phyloP scores from a whole-genome alignment of 2,329 filamentous ascomycete species.

The Sphaerulina musiva region DNA sequence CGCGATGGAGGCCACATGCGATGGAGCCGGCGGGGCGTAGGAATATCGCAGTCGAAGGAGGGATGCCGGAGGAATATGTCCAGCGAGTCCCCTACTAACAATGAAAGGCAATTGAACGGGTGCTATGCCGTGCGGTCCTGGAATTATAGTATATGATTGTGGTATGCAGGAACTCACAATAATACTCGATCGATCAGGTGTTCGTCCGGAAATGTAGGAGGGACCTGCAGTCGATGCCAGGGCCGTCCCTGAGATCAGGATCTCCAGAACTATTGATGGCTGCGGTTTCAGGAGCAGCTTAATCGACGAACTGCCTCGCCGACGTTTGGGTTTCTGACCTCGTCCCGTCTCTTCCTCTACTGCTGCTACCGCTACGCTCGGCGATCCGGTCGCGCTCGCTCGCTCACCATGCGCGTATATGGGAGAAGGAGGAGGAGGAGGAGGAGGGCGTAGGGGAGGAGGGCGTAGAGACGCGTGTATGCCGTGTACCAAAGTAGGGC shows the following conservation, averaged over 20 bases:
- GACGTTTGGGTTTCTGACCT: not conserved
- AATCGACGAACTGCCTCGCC: too few species aligned
- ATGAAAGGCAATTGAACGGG: not conserved
- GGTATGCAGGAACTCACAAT: not conserved
- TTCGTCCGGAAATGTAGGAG: constrained; percentile 13
- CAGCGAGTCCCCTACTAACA: too few species aligned
- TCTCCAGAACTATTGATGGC: not conserved
- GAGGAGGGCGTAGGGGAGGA: too few species aligned
- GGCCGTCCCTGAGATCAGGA: constrained; percentile 6
- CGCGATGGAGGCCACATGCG: not conserved
- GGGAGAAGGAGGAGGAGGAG: not conserved
- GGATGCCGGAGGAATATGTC: not conserved
- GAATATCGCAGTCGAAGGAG: not conserved
- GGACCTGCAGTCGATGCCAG: constrained; percentile 10
- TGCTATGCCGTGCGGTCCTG: too few species aligned
- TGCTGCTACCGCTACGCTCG: not conserved
- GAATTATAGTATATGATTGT: not conserved
- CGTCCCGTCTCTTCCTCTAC: not conserved
- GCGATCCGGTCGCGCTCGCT: not conserved
- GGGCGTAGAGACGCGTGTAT: not conserved
- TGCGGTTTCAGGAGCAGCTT: constrained; percentile 6
- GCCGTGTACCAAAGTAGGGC: not conserved
- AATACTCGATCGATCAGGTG: constrained; percentile 2
- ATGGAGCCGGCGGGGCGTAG: not conserved
- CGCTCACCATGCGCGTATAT: not conserved